Percentiles rank a stretch among this genome's conserved stretches.
These are phyloP conservation scores for Aspergillus caelatus DNA, from an alignment of 2,329 filamentous ascomycete species.

Conservation along the genomic window DNA sequence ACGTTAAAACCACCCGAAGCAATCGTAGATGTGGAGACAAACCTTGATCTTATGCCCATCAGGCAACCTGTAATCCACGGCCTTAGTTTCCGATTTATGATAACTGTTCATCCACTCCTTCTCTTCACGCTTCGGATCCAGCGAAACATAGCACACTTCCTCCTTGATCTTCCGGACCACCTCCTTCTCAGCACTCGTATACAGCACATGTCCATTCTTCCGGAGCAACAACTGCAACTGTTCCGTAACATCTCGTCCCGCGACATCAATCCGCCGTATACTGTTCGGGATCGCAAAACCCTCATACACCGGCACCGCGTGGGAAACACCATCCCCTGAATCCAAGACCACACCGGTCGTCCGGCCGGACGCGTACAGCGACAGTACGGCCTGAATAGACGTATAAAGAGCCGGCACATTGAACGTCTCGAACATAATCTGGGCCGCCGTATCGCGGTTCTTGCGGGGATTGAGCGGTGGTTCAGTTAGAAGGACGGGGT, in stretches of 20 bases:
- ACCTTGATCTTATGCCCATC: constrained; percentile 95
- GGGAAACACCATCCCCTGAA: constrained; percentile 92
- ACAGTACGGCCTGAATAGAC: constrained; percentile 95
- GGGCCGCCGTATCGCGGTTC: constrained; percentile 94
- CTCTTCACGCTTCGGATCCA: constrained; percentile 90
- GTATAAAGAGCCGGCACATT: constrained; percentile 96
- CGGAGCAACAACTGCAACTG: constrained; percentile 87
- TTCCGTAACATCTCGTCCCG: constrained; percentile 93
- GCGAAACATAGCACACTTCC: constrained; percentile 85
- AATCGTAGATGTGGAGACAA: constrained; percentile 24
- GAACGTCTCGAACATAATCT: constrained; percentile 98
- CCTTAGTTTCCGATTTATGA: constrained; percentile 75
- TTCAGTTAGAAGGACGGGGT: constrained; percentile 94
- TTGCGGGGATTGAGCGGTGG: constrained; percentile 91
- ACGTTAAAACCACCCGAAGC: not conserved
- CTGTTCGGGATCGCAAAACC: constrained; percentile 96
- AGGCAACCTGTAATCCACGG: constrained; percentile 83
- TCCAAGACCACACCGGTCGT: constrained; percentile 96
- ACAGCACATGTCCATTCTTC: constrained; percentile 92
- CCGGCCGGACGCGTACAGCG: constrained; percentile 90
- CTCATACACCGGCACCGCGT: constrained; percentile 96
- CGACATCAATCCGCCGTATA: constrained; percentile 94
- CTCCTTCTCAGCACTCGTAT: constrained; percentile 98
- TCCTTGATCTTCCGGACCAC: constrained; percentile 98
- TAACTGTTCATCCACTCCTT: constrained; percentile 82